Conservation (phyloP, 306 rosid species). For the Fragaria iinumae region DNA sequence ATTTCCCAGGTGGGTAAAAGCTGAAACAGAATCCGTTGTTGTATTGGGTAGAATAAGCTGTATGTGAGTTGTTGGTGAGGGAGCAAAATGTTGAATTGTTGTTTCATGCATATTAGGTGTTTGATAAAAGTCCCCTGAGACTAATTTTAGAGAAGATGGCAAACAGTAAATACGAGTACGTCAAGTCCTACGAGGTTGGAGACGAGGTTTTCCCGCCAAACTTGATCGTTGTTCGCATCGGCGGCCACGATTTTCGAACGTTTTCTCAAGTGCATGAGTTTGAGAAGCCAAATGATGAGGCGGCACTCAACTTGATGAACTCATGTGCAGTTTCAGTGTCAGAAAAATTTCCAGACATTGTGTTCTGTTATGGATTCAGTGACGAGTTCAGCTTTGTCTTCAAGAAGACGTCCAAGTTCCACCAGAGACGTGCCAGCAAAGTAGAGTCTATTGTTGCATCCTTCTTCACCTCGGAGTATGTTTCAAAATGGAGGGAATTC, state of each 20-base stretch:
- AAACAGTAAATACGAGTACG: slow-evolving; percentile 79
- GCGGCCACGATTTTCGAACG: slow-evolving; percentile 42
- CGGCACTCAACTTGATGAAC: slow-evolving; percentile 67
- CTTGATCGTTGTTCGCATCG: slow-evolving; percentile 54
- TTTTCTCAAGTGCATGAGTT: slow-evolving; percentile 52
- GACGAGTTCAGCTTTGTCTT: slow-evolving; percentile 74
- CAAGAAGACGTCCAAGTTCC: slow-evolving; percentile 72
- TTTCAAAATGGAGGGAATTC: slow-evolving; percentile 58
- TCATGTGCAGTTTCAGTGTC: slow-evolving; percentile 57
- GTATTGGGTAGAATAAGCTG: not conserved
- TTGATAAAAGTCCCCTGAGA: slow-evolving; percentile 5
- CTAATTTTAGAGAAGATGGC: slow-evolving; percentile 42
- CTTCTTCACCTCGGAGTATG: slow-evolving; percentile 60
- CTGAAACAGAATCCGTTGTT: not conserved
- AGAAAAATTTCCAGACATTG: slow-evolving; percentile 60
- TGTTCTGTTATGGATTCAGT: slow-evolving; percentile 69
- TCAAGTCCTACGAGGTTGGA: slow-evolving; percentile 64
- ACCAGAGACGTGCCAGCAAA: slow-evolving; percentile 77
- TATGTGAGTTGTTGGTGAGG: not conserved
- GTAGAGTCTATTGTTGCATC: slow-evolving; percentile 63
- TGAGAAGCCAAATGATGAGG: slow-evolving; percentile 59
- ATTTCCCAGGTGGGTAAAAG: not conserved
- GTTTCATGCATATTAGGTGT: not conserved
- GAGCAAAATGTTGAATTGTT: not conserved
- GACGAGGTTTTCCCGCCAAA: slow-evolving; percentile 71